Evolutionary conservation across 169 alveolate genomes (phyloP).

Genomic region (Babesia sp.): DNA sequence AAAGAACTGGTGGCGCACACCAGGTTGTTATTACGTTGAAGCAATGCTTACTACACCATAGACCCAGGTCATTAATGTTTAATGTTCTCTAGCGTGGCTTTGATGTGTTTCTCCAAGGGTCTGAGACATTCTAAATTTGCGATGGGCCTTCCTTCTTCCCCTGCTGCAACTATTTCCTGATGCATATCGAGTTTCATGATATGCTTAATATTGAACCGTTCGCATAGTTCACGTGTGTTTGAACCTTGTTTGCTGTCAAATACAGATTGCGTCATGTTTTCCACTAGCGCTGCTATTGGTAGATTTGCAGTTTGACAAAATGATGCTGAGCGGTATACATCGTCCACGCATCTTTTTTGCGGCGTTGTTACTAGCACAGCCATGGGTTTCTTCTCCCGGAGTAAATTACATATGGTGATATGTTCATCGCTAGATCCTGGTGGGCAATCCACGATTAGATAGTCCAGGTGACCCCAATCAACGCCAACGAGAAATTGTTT

Average conservation of each 20-base stretch:
- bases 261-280: conserved; percentile 92
- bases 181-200: conserved; percentile 28
- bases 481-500: conserved; percentile 96
- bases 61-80: neutral
- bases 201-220: conserved; percentile 20
- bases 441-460: conserved; percentile 96
- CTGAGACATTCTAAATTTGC: neutral
- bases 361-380: conserved; percentile 89
- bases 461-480: conserved; percentile 96
- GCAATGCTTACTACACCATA: too few relatives aligned
- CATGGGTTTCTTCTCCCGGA: conserved; percentile 64
- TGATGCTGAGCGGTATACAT: conserved; percentile 64
- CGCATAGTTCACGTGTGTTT: conserved; percentile 38
- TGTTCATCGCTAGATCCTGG: conserved; percentile 99
- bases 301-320: conserved; percentile 85
- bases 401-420: conserved; percentile 88
- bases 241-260: conserved; percentile 41
- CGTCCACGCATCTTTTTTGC: conserved; percentile 68
- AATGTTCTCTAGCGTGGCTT: neutral
- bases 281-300: conserved; percentile 93
- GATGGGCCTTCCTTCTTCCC: conserved; percentile 50
- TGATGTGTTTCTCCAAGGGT: neutral
- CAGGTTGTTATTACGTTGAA: too few relatives aligned
- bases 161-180: conserved; percentile 46
- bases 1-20: too few relatives aligned